These are phyloP conservation scores for Chamaecyparis obtusa DNA, from an alignment of 75 land plant species.

Conservation along the genomic window DNA sequence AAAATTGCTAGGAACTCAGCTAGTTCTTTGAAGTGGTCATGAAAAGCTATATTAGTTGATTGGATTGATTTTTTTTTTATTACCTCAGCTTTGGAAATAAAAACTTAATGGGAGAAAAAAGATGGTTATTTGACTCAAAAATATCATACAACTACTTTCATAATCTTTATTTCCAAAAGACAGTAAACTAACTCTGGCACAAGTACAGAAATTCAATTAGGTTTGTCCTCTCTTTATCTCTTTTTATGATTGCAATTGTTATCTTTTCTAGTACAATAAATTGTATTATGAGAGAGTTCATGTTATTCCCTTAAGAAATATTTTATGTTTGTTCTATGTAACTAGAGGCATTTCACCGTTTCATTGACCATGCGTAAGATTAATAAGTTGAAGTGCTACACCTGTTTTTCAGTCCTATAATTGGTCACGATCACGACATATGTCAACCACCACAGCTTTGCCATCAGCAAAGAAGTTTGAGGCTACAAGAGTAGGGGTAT, in stretches of 20 bases:
- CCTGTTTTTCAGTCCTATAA: constrained; percentile 10
- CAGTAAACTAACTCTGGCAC: neutral
- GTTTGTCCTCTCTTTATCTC: neutral
- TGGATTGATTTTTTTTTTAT: neutral
- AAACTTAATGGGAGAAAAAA: neutral
- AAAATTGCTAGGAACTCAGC: neutral
- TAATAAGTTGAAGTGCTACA: constrained; percentile 3
- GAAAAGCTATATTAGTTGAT: neutral
- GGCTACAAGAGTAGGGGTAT: constrained; percentile 33
- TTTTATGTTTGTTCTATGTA: neutral
- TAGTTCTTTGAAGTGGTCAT: neutral
- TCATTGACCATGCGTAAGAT: neutral
- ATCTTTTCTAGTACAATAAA: neutral
- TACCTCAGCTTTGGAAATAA: neutral
- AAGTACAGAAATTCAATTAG: neutral
- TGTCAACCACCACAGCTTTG: constrained; percentile 18
- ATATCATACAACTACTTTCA: neutral
- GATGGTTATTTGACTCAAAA: neutral
- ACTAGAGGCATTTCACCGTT: neutral
- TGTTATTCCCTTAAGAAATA: neutral
- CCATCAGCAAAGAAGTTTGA: neutral
- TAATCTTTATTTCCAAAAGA: neutral
- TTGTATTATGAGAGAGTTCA: neutral
- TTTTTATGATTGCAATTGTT: neutral
- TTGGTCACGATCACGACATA: constrained; percentile 4